A percentile compares a stretch with the other conserved stretches of the same genome.
phyloP scores from a whole-genome alignment of 257 asterid genomes.

The Scutellaria barbata region DNA sequence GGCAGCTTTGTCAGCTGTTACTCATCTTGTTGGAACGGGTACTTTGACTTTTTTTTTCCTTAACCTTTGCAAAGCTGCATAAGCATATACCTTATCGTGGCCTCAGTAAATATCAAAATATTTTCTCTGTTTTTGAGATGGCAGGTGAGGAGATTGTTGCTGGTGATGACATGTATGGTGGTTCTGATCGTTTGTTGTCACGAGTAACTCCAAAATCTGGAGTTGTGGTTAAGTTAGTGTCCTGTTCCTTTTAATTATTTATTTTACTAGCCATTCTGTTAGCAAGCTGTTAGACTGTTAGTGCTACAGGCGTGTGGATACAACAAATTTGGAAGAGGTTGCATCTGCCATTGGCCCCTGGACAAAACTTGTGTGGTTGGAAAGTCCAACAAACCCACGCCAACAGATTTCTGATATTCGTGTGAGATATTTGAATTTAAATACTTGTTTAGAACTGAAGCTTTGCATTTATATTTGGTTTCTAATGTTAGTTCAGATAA shows the following conservation, averaged over 20 bases:
- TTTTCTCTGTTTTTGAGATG: constrained; percentile 15
- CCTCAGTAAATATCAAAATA: background rate
- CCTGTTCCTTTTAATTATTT: background rate
- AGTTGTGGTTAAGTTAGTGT: constrained; percentile 75
- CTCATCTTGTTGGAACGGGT: constrained; percentile 86
- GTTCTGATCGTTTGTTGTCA: constrained; percentile 92
- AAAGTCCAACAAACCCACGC: constrained; percentile 97
- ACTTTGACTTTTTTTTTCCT: background rate
- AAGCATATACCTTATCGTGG: background rate
- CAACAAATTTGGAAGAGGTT: constrained; percentile 75
- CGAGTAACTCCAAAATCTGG: constrained; percentile 81
- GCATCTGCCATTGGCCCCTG: constrained; percentile 64
- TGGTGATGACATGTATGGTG: constrained; percentile 96
- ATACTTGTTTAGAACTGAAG: background rate
- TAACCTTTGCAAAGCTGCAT: constrained; percentile 19
- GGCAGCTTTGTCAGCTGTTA: constrained; percentile 93
- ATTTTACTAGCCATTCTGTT: background rate
- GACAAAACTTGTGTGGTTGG: constrained; percentile 97
- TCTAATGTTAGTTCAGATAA: constrained; percentile 3
- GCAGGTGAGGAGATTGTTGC: constrained; percentile 91
- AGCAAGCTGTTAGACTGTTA: constrained; percentile 25
- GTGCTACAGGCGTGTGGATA: constrained; percentile 78
- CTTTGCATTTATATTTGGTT: background rate
- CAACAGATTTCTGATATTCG: constrained; percentile 88
- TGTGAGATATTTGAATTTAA: constrained; percentile 45